Conservation (phyloP, 768 basidiomycete genomes). For the Boletus subcaerulescens region DNA sequence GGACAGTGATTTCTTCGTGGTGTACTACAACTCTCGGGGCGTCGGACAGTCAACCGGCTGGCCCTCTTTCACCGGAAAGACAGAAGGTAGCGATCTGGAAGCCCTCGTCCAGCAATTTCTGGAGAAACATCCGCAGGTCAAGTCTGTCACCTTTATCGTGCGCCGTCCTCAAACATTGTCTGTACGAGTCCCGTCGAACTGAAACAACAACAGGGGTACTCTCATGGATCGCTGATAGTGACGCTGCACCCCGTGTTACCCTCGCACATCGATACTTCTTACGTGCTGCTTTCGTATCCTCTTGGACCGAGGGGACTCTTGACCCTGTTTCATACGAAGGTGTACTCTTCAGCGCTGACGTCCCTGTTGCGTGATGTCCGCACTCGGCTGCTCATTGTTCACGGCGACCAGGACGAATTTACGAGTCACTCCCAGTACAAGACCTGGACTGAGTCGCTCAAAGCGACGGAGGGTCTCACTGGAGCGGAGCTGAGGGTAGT, state of each 20-base stretch:
- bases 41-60: conserved; percentile 73
- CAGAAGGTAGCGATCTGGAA: conserved; percentile 68
- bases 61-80: conserved; percentile 68
- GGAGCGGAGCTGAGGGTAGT: conserved; percentile 29
- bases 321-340: conserved; percentile 60
- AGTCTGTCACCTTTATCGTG: conserved; percentile 59
- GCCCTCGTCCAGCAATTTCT: conserved; percentile 58
- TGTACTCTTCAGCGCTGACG: conserved; percentile 52
- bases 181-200: conserved; percentile 4
- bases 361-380: conserved; percentile 44
- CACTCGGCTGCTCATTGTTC: conserved; percentile 58
- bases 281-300: conserved; percentile 76
- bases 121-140: conserved; percentile 39
- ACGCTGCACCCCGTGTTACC: conserved; percentile 60
- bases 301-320: conserved; percentile 63
- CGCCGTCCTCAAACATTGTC: conserved; percentile 22
- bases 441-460: conserved; percentile 48
- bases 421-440: conserved; percentile 55
- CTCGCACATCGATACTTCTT: conserved; percentile 50
- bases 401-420: conserved; percentile 72
- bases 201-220: conserved; percentile 68
- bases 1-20: conserved; percentile 49
- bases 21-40: conserved; percentile 76
- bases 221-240: conserved; percentile 72
- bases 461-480: conserved; percentile 14